Conservation (phyloP, 805 yeast genomes). For the Metschnikowia reukaufii region DNA sequence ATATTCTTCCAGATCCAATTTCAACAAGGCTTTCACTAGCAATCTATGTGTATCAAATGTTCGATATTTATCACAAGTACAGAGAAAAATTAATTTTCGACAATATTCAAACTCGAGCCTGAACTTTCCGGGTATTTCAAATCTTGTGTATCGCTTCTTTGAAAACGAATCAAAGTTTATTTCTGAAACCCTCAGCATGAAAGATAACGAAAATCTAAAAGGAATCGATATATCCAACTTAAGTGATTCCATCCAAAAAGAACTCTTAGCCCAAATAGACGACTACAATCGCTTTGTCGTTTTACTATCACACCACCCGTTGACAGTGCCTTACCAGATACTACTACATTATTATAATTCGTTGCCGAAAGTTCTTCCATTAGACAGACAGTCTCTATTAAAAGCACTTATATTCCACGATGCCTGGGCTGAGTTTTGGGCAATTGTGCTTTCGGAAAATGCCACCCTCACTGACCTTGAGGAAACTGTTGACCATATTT, state of each 20-base stretch:
- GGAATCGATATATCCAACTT: constrained; percentile 3
- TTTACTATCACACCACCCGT: constrained; percentile 34
- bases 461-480: constrained; percentile 38
- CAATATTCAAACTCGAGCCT: neutral
- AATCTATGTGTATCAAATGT: neutral
- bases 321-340: constrained; percentile 31
- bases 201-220: neutral
- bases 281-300: constrained; percentile 28
- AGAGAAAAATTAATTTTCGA: neutral
- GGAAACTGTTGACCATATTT: constrained; percentile 32
- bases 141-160: constrained; percentile 8
- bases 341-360: constrained; percentile 19
- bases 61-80: neutral
- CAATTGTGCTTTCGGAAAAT: constrained; percentile 24
- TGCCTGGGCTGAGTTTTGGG: constrained; percentile 34
- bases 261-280: constrained; percentile 28
- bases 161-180: constrained; percentile 13
- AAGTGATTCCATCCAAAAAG: constrained; percentile 9
- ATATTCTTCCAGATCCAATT: neutral
- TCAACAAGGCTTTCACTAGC: neutral
- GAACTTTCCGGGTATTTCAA: neutral
- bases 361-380: constrained; percentile 20
- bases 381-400: constrained; percentile 23
- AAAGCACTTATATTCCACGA: constrained; percentile 33
- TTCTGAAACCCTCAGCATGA: constrained; percentile 11